Evolutionary conservation across 2,329 filamentous ascomycete genomes (phyloP).

Genomic region (Fusarium keratoplasticum): DNA sequence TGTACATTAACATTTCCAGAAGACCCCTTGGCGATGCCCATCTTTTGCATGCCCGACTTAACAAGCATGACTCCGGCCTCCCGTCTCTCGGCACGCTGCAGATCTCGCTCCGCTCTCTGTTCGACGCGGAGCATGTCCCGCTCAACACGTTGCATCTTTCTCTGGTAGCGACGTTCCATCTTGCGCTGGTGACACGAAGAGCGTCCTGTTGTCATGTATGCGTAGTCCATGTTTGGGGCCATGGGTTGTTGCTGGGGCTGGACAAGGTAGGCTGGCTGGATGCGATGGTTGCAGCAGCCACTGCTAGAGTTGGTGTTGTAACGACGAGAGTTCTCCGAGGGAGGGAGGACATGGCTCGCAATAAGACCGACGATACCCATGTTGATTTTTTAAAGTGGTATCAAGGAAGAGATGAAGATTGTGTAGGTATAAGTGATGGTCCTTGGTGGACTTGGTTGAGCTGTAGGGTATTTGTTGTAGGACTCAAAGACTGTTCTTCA

Average conservation of each 20-base stretch:
- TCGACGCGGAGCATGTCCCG: slow-evolving; percentile 36
- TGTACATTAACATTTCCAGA: neutral
- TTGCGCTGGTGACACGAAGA: slow-evolving; percentile 22
- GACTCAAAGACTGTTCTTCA: neutral
- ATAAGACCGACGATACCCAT: slow-evolving; percentile 39
- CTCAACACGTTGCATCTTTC: slow-evolving; percentile 35
- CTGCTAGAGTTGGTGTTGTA: neutral
- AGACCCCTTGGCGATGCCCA: slow-evolving; percentile 1
- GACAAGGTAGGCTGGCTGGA: slow-evolving; percentile 1
- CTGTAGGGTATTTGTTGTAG: neutral
- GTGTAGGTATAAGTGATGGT: neutral
- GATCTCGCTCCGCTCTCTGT: slow-evolving; percentile 27
- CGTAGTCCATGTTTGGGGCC: neutral
- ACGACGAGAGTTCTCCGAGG: slow-evolving; percentile 1
- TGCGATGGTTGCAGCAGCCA: neutral
- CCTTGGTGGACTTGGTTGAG: neutral
- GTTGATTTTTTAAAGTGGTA: neutral
- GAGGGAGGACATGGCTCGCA: slow-evolving; percentile 5
- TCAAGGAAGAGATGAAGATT: neutral
- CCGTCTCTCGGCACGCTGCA: slow-evolving; percentile 23
- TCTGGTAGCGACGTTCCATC: slow-evolving; percentile 34
- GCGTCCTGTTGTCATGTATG: neutral
- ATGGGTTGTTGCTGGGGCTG: slow-evolving; percentile 11
- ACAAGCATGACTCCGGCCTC: slow-evolving; percentile 20
- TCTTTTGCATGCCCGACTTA: slow-evolving; percentile 11